phyloP scores from a whole-genome alignment of 169 alveolate genomes.

The Eimeria praecox region DNA sequence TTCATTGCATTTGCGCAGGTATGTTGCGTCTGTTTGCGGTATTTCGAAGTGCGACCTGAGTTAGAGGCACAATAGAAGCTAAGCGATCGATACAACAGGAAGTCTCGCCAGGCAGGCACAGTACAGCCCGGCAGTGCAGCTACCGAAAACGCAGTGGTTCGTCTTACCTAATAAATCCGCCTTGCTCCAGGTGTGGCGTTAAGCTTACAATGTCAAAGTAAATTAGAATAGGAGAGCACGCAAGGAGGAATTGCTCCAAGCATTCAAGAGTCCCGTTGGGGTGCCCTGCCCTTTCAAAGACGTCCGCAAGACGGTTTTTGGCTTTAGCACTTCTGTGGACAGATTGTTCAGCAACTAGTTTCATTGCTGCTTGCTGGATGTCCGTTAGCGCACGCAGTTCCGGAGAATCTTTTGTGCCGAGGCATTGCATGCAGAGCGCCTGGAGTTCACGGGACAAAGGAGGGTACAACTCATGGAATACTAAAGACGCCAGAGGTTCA shows the following conservation, averaged over 20 bases:
- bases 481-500: conserved; percentile 36
- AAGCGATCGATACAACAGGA: background rate
- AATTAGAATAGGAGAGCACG: conserved; percentile 32
- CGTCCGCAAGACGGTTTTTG: conserved; percentile 12
- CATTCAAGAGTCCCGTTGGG: background rate
- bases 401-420: conserved; percentile 46
- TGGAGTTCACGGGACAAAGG: conserved; percentile 32
- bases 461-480: conserved; percentile 27
- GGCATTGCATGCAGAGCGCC: conserved; percentile 52
- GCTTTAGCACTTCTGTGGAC: conserved; percentile 32
- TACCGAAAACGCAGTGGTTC: background rate
- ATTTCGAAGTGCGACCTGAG: conserved; percentile 68
- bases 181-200: conserved; percentile 60
- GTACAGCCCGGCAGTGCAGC: background rate
- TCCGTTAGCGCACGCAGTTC: conserved; percentile 62
- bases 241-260: conserved; percentile 32
- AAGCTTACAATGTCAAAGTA: conserved; percentile 54
- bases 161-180: conserved; percentile 42
- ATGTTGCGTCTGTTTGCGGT: conserved; percentile 59
- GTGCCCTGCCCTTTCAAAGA: background rate
- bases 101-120: background rate
- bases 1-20: conserved; percentile 62
- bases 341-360: conserved; percentile 45
- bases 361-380: conserved; percentile 54
- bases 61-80: background rate